A percentile compares a stretch with the other conserved stretches of the same genome.
phyloP scores from a whole-genome alignment of 1,139 yeast species.

The Suhomyces yuchorum region DNA sequence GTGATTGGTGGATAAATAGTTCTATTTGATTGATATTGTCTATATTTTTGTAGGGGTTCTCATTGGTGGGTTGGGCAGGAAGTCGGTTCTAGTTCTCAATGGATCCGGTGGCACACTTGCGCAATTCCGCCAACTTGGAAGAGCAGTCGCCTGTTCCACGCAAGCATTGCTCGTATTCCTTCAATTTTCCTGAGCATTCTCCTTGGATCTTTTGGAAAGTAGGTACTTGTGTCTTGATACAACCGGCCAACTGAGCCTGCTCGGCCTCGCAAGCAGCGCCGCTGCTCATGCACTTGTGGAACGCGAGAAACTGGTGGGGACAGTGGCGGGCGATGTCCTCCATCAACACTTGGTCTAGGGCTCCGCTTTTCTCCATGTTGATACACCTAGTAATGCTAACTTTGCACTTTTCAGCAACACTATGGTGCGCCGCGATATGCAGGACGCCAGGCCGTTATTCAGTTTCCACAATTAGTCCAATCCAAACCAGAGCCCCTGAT shows the following conservation, averaged over 20 bases:
- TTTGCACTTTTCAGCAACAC: neutral
- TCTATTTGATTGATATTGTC: neutral
- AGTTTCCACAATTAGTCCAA: neutral
- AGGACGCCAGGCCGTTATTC: neutral
- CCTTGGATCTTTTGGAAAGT: constrained; percentile 63
- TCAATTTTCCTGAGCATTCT: constrained; percentile 56
- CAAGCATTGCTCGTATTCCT: constrained; percentile 64
- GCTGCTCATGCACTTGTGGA: constrained; percentile 62
- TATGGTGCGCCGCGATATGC: neutral
- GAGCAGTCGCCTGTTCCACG: constrained; percentile 33
- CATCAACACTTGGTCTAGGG: constrained; percentile 55
- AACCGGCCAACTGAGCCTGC: constrained; percentile 54
- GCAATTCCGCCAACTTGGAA: constrained; percentile 30
- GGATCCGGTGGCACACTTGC: constrained; percentile 37
- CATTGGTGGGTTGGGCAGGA: neutral
- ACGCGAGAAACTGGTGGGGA: constrained; percentile 63
- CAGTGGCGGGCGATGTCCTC: constrained; percentile 67
- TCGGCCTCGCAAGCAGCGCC: constrained; percentile 50
- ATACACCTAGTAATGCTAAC: neutral
- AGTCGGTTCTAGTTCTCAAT: neutral
- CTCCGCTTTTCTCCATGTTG: constrained; percentile 17
- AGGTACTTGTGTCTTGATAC: constrained; percentile 63
- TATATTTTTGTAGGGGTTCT: neutral
- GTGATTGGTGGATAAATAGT: neutral
- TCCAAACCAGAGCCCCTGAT: constrained; percentile 1